Evolutionary conservation across 2,329 filamentous ascomycete genomes (phyloP).

Genomic region (Xylaria sp.): DNA sequence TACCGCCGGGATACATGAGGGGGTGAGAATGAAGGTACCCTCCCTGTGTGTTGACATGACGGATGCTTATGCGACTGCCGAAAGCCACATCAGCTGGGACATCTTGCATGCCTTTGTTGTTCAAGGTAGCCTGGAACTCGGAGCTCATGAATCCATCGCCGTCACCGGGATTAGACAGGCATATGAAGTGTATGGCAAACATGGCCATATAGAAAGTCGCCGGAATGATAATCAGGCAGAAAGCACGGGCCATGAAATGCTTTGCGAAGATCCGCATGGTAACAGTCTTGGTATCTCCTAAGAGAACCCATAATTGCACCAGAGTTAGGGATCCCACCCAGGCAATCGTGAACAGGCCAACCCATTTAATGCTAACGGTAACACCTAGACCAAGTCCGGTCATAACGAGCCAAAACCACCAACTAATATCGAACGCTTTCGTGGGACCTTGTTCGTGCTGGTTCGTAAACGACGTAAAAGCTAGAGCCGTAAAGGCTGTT

Average conservation of each 20-base stretch:
- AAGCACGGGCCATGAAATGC: slow-evolving; percentile 89
- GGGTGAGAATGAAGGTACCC: slow-evolving; percentile 97
- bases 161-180: slow-evolving; percentile 92
- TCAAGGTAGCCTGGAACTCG: slow-evolving; percentile 97
- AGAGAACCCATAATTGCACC: slow-evolving; percentile 92
- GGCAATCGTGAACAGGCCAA: slow-evolving; percentile 97
- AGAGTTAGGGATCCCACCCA: slow-evolving; percentile 95
- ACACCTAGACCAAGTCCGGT: slow-evolving; percentile 89
- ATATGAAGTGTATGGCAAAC: slow-evolving; percentile 97
- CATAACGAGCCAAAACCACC: slow-evolving; percentile 97
- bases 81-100: slow-evolving; percentile 91
- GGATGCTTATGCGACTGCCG: slow-evolving; percentile 85
- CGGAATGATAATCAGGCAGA: slow-evolving; percentile 92
- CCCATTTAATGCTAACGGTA: slow-evolving; percentile 98
- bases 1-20: slow-evolving; percentile 97
- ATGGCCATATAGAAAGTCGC: slow-evolving; percentile 92
- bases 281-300: slow-evolving; percentile 88
- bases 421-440: slow-evolving; percentile 86
- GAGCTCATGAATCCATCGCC: slow-evolving; percentile 99
- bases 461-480: slow-evolving; percentile 94
- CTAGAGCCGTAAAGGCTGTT: slow-evolving; percentile 89
- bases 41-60: slow-evolving; percentile 97
- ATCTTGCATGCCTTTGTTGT: slow-evolving; percentile 96
- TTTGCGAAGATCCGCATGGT: slow-evolving; percentile 89
- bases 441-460: slow-evolving; percentile 93